phyloP scores from a whole-genome alignment of 768 basidiomycete species.

The Serendipita vermifera region DNA sequence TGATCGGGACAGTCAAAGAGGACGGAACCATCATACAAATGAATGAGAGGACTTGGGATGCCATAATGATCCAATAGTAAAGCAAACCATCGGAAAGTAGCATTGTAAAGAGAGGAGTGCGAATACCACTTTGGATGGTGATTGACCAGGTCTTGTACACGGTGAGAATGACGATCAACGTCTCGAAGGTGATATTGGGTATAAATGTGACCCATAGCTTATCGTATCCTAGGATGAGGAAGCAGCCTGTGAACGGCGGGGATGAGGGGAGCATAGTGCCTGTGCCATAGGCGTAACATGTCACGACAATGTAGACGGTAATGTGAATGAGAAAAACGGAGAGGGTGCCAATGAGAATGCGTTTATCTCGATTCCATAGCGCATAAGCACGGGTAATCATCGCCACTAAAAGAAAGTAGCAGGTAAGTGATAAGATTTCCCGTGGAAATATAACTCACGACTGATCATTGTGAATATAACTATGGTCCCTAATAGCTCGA shows the following conservation, averaged over 20 bases:
- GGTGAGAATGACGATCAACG: background rate
- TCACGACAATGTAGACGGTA: background rate
- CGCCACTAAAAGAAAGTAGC: no score
- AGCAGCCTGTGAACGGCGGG: background rate
- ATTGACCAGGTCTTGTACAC: background rate
- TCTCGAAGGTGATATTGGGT: background rate
- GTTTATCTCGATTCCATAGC: background rate
- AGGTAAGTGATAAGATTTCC: no score
- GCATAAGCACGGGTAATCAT: background rate
- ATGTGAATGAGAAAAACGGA: background rate
- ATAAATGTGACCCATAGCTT: background rate
- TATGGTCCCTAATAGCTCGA: no score
- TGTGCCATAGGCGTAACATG: background rate
- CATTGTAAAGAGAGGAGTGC: background rate
- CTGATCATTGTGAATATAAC: no score
- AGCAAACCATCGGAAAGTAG: background rate
- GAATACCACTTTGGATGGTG: background rate
- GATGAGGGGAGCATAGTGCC: background rate
- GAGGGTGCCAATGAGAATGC: background rate
- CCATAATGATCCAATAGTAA: background rate
- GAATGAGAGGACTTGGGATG: background rate
- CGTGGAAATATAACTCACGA: no score
- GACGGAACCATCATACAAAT: background rate
- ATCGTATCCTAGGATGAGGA: background rate
- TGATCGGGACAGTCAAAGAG: background rate